These are phyloP conservation scores for Acacia melanoxylon DNA, from an alignment of 306 rosid species.

Conservation along the genomic window DNA sequence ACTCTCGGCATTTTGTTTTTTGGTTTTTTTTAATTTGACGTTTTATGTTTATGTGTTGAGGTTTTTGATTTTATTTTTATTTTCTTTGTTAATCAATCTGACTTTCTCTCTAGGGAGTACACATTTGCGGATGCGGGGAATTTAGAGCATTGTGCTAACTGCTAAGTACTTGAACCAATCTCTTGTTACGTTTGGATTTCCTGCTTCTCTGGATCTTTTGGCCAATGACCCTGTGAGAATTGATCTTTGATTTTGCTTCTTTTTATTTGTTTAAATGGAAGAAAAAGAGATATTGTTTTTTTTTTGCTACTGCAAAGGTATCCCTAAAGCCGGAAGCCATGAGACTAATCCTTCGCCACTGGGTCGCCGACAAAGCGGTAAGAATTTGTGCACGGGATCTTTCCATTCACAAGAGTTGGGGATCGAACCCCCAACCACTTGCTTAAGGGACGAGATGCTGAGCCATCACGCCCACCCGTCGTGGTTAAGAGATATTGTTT, in stretches of 20 bases:
- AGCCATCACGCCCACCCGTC: too few relatives aligned
- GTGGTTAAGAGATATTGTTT: too few relatives aligned
- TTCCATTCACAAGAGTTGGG: too few relatives aligned
- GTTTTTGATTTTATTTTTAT: background rate
- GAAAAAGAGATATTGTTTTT: background rate
- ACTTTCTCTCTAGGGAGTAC: conserved; percentile 55
- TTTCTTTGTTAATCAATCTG: background rate
- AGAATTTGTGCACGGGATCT: too few relatives aligned
- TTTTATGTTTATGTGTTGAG: background rate
- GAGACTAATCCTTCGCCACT: too few relatives aligned
- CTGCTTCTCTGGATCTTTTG: conserved; percentile 95
- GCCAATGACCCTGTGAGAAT: conserved; percentile 87
- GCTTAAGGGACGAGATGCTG: too few relatives aligned
- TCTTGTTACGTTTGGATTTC: conserved; percentile 87
- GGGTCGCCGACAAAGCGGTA: too few relatives aligned
- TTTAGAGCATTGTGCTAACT: conserved; percentile 96
- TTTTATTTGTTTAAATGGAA: background rate
- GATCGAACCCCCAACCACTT: too few relatives aligned
- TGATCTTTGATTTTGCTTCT: conserved; percentile 3
- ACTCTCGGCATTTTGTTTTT: conserved; percentile 13
- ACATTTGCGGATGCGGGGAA: conserved; percentile 88
- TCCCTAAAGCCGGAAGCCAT: too few relatives aligned
- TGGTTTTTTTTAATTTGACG: background rate
- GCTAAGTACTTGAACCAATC: conserved; percentile 94
- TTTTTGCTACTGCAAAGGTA: too few relatives aligned